A percentile compares a stretch with the other conserved stretches of the same genome.
These are phyloP conservation scores for Cadophora luteo-olivacea DNA, from an alignment of 2,329 filamentous ascomycete species.

Conservation along the genomic window DNA sequence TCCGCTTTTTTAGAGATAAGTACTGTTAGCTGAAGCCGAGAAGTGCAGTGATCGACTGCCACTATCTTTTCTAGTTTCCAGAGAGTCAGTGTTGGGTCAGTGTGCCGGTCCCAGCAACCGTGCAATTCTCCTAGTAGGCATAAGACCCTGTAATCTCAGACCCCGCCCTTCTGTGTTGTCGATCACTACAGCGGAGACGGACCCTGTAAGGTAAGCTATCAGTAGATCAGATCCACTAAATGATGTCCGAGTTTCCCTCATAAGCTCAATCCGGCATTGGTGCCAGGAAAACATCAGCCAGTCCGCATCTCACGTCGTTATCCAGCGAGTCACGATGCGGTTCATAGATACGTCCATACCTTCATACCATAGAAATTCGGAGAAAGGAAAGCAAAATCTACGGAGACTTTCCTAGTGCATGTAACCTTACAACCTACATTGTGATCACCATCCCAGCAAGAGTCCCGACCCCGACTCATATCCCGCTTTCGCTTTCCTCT, in stretches of 20 bases:
- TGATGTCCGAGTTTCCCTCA: background rate
- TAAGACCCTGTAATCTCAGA: background rate
- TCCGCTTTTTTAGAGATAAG: background rate
- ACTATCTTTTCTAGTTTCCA: background rate
- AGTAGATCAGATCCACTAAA: conserved; percentile 11
- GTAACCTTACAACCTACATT: background rate
- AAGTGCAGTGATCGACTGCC: background rate
- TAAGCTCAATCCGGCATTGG: background rate
- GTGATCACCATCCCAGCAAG: background rate
- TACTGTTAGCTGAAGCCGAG: background rate
- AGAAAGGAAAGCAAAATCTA: background rate
- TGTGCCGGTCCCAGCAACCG: background rate
- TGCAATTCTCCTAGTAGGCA: background rate
- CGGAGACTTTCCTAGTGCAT: background rate
- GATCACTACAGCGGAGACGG: background rate
- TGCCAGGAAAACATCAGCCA: no score
- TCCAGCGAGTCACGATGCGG: background rate
- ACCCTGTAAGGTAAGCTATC: background rate
- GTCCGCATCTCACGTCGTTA: background rate
- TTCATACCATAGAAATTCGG: background rate
- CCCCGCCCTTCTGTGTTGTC: background rate
- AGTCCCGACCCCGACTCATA: background rate
- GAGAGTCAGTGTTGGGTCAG: background rate
- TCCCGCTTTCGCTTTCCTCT: background rate
- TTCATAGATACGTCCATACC: background rate